Percentiles rank a stretch among this genome's conserved stretches.
These are phyloP conservation scores for Echeveria elegans DNA, from an alignment of 164 flowering plant species.

Conservation along the genomic window DNA sequence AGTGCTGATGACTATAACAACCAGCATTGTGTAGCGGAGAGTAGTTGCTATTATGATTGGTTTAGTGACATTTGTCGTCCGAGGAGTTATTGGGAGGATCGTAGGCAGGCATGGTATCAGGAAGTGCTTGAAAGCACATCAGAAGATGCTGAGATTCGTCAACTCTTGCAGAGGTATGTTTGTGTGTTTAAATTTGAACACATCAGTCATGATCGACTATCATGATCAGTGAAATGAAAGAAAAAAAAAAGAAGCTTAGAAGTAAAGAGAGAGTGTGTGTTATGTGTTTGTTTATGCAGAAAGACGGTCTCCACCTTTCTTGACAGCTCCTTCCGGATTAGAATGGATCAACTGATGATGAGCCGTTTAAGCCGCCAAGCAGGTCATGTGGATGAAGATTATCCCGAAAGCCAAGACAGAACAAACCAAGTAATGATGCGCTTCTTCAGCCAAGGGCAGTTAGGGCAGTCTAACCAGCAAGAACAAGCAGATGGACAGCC, in stretches of 20 bases:
- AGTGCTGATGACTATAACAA: slow-evolving; percentile 11
- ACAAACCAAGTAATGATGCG: slow-evolving; percentile 14
- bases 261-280: too few relatives aligned
- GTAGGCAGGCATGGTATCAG: slow-evolving; percentile 43
- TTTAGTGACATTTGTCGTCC: slow-evolving; percentile 44
- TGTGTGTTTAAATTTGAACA: too few relatives aligned
- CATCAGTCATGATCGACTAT: background rate
- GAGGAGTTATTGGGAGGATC: slow-evolving; percentile 48
- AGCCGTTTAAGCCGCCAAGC: slow-evolving; percentile 12
- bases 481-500: slow-evolving; percentile 15
- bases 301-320: slow-evolving; percentile 64
- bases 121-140: slow-evolving; percentile 43
- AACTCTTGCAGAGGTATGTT: slow-evolving; percentile 59
- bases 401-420: slow-evolving; percentile 8
- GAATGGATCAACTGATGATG: slow-evolving; percentile 56
- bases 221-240: background rate
- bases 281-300: slow-evolving; percentile 29
- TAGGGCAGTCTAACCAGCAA: slow-evolving; percentile 13
- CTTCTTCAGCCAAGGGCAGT: too few relatives aligned
- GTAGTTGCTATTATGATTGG: slow-evolving; percentile 29
- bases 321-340: slow-evolving; percentile 46
- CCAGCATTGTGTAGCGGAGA: slow-evolving; percentile 9
- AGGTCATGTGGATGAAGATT: background rate
- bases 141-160: slow-evolving; percentile 49
- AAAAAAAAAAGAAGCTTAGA: too few relatives aligned